Conservation (phyloP, 192 early-diverging fungal species). For the Dissophora globulifera region DNA sequence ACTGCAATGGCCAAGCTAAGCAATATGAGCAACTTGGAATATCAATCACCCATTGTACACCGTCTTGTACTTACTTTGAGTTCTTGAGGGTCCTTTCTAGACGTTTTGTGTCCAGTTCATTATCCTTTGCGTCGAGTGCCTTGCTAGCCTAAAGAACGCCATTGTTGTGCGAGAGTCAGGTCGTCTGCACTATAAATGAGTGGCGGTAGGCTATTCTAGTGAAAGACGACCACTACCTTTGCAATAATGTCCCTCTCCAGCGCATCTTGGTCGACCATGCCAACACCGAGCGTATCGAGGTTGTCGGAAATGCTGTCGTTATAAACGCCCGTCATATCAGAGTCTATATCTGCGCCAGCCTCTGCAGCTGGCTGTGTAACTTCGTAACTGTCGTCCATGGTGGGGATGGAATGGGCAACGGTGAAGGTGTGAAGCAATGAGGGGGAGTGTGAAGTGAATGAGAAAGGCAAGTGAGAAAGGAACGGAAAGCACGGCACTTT, state of each 20-base stretch:
- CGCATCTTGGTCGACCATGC: conserved; percentile 67
- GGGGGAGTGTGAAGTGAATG: neutral
- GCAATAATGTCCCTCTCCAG: conserved; percentile 75
- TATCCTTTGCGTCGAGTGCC: conserved; percentile 68
- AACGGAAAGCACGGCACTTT: neutral
- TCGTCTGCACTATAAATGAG: too few relatives aligned
- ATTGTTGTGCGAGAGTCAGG: too few relatives aligned
- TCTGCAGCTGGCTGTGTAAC: too few relatives aligned
- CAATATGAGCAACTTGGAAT: too few relatives aligned
- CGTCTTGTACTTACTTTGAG: conserved; percentile 61
- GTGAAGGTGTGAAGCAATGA: too few relatives aligned
- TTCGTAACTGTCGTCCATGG: neutral
- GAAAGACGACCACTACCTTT: too few relatives aligned
- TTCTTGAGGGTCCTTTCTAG: conserved; percentile 68
- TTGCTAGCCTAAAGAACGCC: conserved; percentile 72
- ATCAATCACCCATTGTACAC: too few relatives aligned
- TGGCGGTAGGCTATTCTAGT: too few relatives aligned
- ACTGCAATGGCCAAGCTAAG: neutral
- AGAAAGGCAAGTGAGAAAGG: neutral
- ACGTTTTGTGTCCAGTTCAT: conserved; percentile 73
- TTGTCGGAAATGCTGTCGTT: conserved; percentile 19
- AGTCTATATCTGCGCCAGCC: too few relatives aligned
- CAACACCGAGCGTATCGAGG: conserved; percentile 52
- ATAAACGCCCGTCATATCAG: too few relatives aligned
- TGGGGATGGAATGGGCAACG: too few relatives aligned